Evolutionary conservation across 345 rosid genomes (phyloP).

Genomic region (Hibiscus syriacus): DNA sequence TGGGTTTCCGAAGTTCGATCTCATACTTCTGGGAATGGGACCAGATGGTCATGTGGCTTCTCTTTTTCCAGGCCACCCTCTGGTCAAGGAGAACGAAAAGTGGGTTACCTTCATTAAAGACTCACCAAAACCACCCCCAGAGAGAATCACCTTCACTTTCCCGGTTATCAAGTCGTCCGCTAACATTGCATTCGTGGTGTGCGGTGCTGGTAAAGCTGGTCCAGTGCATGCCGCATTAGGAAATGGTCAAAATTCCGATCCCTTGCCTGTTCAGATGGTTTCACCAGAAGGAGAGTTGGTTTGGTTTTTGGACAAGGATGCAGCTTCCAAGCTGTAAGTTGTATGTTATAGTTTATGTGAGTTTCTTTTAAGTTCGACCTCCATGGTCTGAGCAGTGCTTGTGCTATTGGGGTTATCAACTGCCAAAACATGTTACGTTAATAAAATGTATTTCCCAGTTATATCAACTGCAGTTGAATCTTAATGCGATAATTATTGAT

Average conservation of each 20-base stretch:
- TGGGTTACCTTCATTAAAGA: conserved; percentile 71
- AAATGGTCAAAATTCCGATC: conserved; percentile 23
- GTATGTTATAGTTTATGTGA: neutral
- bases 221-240: conserved; percentile 50
- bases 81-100: conserved; percentile 52
- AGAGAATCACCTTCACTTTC: conserved; percentile 77
- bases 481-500: neutral
- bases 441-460: neutral
- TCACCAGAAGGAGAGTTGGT: conserved; percentile 65
- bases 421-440: neutral
- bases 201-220: conserved; percentile 62
- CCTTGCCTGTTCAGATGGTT: conserved; percentile 56
- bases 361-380: neutral
- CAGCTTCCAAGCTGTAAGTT: conserved; percentile 60
- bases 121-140: conserved; percentile 84
- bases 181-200: conserved; percentile 58
- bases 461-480: neutral
- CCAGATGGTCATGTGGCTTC: conserved; percentile 93
- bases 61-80: conserved; percentile 67
- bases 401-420: conserved; percentile 1
- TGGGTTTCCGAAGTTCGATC: conserved; percentile 77
- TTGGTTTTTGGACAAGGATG: conserved; percentile 82
- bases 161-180: conserved; percentile 82
- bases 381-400: neutral
- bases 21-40: conserved; percentile 86